A percentile compares a stretch with the other conserved stretches of the same genome.
Evolutionary conservation across 2,329 filamentous ascomycete genomes (phyloP).

Genomic region (Mycosphaerelloides madeirae): DNA sequence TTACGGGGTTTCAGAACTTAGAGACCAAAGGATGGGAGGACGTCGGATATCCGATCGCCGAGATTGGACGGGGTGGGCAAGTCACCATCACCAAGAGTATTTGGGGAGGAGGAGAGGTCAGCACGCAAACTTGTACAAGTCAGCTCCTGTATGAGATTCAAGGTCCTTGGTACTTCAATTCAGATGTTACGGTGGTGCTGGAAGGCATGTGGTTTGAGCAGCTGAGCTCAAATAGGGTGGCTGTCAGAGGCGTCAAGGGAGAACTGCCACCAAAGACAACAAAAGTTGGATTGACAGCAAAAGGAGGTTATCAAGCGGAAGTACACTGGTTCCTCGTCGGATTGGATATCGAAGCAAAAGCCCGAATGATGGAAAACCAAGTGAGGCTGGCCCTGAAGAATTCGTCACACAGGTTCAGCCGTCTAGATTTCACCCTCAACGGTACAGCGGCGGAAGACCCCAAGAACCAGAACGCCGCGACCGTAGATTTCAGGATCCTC

Average conservation of each 20-base stretch:
- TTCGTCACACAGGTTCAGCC: constrained; percentile 33
- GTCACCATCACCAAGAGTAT: constrained; percentile 38
- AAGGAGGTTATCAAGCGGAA: constrained; percentile 47
- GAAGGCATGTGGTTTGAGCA: constrained; percentile 51
- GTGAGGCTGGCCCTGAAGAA: constrained; percentile 38
- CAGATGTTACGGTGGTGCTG: constrained; percentile 52
- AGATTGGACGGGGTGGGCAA: constrained; percentile 33
- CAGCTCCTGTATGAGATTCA: constrained; percentile 54
- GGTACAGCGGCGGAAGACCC: constrained; percentile 43
- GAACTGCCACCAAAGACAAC: constrained; percentile 48
- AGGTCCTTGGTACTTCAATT: constrained; percentile 54
- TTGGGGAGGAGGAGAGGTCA: constrained; percentile 33
- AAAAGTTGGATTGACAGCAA: constrained; percentile 46
- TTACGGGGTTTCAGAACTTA: constrained; percentile 40
- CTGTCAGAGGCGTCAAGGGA: constrained; percentile 42
- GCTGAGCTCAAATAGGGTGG: constrained; percentile 46
- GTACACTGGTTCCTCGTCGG: constrained; percentile 43
- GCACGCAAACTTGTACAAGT: constrained; percentile 48
- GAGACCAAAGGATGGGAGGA: constrained; percentile 39
- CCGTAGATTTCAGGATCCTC: constrained; percentile 45
- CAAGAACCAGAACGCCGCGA: constrained; percentile 42
- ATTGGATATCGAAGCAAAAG: constrained; percentile 44
- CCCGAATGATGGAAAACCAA: constrained; percentile 43
- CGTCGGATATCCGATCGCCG: constrained; percentile 36
- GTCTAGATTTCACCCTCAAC: constrained; percentile 37